Evolutionary conservation across 139 green algal species (phyloP).

Genomic region (Tetradesmus obliquus): DNA sequence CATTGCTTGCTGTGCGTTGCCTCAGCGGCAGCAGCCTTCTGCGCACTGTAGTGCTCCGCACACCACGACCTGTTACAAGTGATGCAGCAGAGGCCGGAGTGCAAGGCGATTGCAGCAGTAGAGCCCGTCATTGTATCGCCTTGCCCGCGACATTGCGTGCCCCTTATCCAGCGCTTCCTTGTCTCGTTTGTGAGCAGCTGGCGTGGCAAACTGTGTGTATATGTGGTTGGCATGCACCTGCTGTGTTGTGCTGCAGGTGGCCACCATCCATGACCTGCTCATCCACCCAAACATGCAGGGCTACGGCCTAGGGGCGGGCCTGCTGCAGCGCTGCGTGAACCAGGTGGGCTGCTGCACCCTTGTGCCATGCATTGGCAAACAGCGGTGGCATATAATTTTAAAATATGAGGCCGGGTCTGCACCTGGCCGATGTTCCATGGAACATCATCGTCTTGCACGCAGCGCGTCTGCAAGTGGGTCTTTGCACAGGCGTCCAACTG

Average conservation of each 20-base stretch:
- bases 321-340: constrained; percentile 12
- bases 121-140: too few relatives aligned
- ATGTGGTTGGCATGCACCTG: background rate
- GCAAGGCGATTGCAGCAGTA: too few relatives aligned
- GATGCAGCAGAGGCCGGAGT: too few relatives aligned
- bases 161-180: too few relatives aligned
- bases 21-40: too few relatives aligned
- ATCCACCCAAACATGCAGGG: constrained; percentile 42
- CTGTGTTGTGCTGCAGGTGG: constrained; percentile 2
- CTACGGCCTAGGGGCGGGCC: constrained; percentile 11
- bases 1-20: too few relatives aligned
- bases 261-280: constrained; percentile 27
- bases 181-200: too few relatives aligned
- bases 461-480: background rate
- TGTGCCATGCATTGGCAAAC: background rate
- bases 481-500: background rate
- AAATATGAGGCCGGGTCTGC: background rate
- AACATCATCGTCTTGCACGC: background rate
- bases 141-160: too few relatives aligned
- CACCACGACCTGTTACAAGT: too few relatives aligned
- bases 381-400: background rate
- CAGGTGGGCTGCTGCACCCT: background rate
- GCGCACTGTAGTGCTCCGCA: too few relatives aligned
- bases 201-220: too few relatives aligned
- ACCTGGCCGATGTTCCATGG: background rate